Evolutionary conservation across 2,329 filamentous ascomycete species (phyloP).

Genomic region (Acephala macrosclerotiorum): DNA sequence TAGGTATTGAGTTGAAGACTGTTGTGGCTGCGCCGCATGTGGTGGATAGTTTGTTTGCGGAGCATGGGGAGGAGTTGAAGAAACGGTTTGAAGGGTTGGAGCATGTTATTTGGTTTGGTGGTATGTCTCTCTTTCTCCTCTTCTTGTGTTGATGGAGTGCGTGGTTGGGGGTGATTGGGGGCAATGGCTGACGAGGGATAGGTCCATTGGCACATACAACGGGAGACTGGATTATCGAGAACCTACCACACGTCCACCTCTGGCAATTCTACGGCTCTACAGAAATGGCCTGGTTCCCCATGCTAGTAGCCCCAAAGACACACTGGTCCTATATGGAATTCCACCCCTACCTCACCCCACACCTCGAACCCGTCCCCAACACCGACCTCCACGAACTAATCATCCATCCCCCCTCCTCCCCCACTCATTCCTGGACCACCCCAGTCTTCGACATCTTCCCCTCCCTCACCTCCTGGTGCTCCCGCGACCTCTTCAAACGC

Average conservation of each 20-base stretch:
- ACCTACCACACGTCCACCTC: slow-evolving; percentile 36
- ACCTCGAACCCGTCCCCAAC: slow-evolving; percentile 28
- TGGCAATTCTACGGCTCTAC: slow-evolving; percentile 44
- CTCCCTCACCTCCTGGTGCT: slow-evolving; percentile 49
- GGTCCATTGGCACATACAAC: slow-evolving; percentile 41
- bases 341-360: slow-evolving; percentile 36
- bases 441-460: slow-evolving; percentile 52
- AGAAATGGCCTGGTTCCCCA: slow-evolving; percentile 38
- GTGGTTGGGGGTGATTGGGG: not conserved
- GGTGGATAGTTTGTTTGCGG: slow-evolving; percentile 26
- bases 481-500: slow-evolving; percentile 49
- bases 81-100: slow-evolving; percentile 19
- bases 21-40: slow-evolving; percentile 28
- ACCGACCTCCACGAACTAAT: slow-evolving; percentile 45
- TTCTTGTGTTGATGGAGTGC: not conserved
- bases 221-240: slow-evolving; percentile 42
- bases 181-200: slow-evolving; percentile 1
- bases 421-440: slow-evolving; percentile 34
- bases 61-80: slow-evolving; percentile 27
- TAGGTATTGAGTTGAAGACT: slow-evolving; percentile 34
- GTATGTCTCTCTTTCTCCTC: slow-evolving; percentile 16
- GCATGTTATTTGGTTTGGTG: slow-evolving; percentile 36
- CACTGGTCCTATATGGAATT: slow-evolving; percentile 46
- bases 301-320: slow-evolving; percentile 35
- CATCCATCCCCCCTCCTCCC: slow-evolving; percentile 41